A percentile compares a stretch with the other conserved stretches of the same genome.
phyloP scores from a whole-genome alignment of 495 filamentous ascomycete species.

The Thermochaetoides thermophila region DNA sequence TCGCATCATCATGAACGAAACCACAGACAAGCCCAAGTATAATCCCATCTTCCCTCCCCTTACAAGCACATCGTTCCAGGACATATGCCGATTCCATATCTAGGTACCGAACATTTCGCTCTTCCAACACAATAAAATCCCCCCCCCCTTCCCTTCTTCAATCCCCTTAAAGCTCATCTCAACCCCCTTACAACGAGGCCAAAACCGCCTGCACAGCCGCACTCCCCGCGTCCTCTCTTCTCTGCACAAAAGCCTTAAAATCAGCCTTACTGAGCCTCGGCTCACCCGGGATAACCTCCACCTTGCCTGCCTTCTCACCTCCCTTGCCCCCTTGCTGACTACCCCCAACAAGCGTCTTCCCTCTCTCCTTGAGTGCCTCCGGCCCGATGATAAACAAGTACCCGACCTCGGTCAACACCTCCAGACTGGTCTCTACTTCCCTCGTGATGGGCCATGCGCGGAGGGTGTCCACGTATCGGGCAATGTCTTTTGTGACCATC shows the following conservation, averaged over 20 bases:
- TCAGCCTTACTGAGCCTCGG: slow-evolving; percentile 51
- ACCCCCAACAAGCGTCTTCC: slow-evolving; percentile 38
- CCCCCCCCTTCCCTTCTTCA: background rate
- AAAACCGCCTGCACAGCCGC: slow-evolving; percentile 71
- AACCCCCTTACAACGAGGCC: slow-evolving; percentile 30
- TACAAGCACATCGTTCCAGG: no score
- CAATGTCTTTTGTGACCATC: slow-evolving; percentile 92
- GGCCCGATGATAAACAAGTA: slow-evolving; percentile 90
- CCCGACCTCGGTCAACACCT: slow-evolving; percentile 84
- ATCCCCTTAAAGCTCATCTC: no score
- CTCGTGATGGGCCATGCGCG: slow-evolving; percentile 62
- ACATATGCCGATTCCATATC: no score
- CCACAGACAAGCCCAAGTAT: no score
- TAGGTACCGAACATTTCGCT: no score
- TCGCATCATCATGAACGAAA: no score
- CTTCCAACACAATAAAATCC: no score
- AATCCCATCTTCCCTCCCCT: background rate
- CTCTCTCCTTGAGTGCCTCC: slow-evolving; percentile 70
- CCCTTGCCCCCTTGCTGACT: slow-evolving; percentile 51
- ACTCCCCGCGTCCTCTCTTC: slow-evolving; percentile 67
- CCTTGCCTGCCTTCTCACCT: slow-evolving; percentile 54
- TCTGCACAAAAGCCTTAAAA: slow-evolving; percentile 68
- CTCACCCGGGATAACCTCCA: slow-evolving; percentile 17
- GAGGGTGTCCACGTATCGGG: slow-evolving; percentile 72
- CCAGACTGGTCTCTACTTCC: slow-evolving; percentile 56